Evolutionary conservation across 257 asterid species (phyloP).

Genomic region (Linaria vulgaris): DNA sequence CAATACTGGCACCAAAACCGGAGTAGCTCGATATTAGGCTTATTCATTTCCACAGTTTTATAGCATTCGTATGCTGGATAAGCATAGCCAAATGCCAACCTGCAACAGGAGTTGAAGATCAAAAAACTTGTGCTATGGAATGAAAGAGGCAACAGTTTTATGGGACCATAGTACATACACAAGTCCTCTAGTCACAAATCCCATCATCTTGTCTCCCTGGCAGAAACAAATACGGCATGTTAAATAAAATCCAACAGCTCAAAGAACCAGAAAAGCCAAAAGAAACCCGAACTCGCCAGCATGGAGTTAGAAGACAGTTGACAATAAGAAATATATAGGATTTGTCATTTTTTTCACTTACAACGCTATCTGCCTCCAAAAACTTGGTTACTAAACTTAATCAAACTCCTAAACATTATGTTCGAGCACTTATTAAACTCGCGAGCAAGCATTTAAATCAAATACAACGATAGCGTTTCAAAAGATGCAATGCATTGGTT

Average conservation of each 20-base stretch:
- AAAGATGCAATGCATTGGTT: not conserved
- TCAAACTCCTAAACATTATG: not conserved
- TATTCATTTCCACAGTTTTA: slow-evolving; percentile 85
- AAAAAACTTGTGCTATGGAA: slow-evolving; percentile 23
- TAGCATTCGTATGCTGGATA: slow-evolving; percentile 92
- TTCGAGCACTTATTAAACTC: not conserved
- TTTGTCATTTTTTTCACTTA: slow-evolving; percentile 2
- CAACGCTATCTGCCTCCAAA: slow-evolving; percentile 1
- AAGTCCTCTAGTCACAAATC: slow-evolving; percentile 79
- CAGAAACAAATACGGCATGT: slow-evolving; percentile 27
- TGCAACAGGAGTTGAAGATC: slow-evolving; percentile 34
- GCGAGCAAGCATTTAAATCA: no score
- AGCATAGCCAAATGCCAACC: slow-evolving; percentile 84
- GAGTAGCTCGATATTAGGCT: slow-evolving; percentile 84
- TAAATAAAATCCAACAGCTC: slow-evolving; percentile 9
- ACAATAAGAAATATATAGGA: not conserved
- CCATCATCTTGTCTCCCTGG: slow-evolving; percentile 85
- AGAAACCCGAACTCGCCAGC: not conserved
- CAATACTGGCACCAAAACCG: slow-evolving; percentile 98
- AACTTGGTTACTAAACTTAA: not conserved
- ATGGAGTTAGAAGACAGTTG: not conserved
- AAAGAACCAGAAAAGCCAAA: not conserved
- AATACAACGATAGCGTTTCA: no score
- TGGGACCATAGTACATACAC: slow-evolving; percentile 44
- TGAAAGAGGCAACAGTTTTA: slow-evolving; percentile 2